Conservation (phyloP, 179 eudicot genomes). For the Patellifolia procumbens region DNA sequence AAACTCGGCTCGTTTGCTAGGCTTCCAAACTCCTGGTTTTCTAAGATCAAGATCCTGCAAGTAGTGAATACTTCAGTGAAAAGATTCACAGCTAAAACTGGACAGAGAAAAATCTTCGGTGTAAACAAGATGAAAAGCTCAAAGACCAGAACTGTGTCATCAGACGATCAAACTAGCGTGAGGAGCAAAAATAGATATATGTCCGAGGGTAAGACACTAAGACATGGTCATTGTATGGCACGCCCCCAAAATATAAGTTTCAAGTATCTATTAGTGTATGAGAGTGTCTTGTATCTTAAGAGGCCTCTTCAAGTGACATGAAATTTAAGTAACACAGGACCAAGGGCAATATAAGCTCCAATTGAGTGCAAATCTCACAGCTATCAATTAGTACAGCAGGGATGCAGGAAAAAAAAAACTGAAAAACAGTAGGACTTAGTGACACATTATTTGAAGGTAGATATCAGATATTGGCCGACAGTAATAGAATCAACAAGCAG, state of each 20-base stretch:
- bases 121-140: not conserved
- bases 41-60: slow-evolving; percentile 73
- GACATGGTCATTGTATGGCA: too few relatives aligned
- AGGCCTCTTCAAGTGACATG: not conserved
- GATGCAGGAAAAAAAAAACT: not conserved
- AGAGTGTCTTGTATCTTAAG: too few relatives aligned
- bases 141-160: not conserved
- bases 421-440: not conserved
- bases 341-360: not conserved
- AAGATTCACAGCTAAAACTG: not conserved
- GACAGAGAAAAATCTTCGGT: not conserved
- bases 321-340: not conserved
- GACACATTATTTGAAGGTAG: not conserved
- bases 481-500: too few relatives aligned
- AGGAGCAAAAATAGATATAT: not conserved
- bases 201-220: not conserved
- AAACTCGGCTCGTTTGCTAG: slow-evolving; percentile 51
- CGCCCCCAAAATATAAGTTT: too few relatives aligned
- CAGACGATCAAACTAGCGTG: not conserved
- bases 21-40: slow-evolving; percentile 61
- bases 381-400: not conserved
- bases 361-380: not conserved
- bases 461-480: not conserved
- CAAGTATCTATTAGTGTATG: slow-evolving; percentile 5
- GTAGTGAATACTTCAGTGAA: too few relatives aligned